phyloP scores from a whole-genome alignment of 257 asterid species.

The Rauvolfia tetraphylla region DNA sequence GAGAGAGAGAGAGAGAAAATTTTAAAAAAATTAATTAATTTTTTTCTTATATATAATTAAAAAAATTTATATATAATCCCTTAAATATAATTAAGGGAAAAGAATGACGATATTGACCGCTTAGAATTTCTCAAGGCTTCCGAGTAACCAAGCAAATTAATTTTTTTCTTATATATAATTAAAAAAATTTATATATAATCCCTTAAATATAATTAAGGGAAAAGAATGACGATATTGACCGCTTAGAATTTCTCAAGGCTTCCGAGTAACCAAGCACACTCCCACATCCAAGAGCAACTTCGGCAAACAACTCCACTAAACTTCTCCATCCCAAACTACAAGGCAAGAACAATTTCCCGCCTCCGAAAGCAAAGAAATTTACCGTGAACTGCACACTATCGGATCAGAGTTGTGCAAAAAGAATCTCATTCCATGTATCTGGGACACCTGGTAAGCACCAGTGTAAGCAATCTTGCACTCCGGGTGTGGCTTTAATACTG shows the following conservation, averaged over 20 bases:
- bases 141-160: no score
- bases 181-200: no score
- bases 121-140: no score
- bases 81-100: no score
- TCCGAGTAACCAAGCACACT: no score
- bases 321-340: background rate
- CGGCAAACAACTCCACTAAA: background rate
- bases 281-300: background rate
- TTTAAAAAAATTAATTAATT: no score
- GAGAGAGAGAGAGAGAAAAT: no score
- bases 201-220: background rate
- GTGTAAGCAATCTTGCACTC: slow-evolving; percentile 89
- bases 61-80: no score
- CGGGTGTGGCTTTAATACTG: slow-evolving; percentile 73
- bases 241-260: no score
- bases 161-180: no score
- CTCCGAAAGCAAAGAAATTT: background rate
- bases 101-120: background rate
- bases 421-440: slow-evolving; percentile 88
- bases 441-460: slow-evolving; percentile 98
- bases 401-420: slow-evolving; percentile 54
- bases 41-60: no score
- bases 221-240: background rate
- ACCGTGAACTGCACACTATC: background rate
- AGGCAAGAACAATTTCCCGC: background rate